phyloP scores from a whole-genome alignment of 2,329 filamentous ascomycete genomes.

The Cytospora piceicola region DNA sequence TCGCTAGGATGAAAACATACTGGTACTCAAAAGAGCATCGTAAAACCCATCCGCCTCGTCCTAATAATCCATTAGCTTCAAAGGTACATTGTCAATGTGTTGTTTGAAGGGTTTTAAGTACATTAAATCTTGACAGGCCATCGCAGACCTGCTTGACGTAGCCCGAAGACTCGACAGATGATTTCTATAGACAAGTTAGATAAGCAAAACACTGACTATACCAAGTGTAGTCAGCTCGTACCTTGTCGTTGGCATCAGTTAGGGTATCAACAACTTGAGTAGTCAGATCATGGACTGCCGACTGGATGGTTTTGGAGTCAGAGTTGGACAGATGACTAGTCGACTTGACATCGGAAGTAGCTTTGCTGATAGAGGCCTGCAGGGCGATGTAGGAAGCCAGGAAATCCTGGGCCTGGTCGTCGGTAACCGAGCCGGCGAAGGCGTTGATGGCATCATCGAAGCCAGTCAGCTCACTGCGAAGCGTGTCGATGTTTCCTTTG shows the following conservation, averaged over 20 bases:
- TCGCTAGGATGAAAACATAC: not conserved
- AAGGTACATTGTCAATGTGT: not conserved
- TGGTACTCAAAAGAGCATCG: constrained; percentile 6
- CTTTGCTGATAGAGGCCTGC: not conserved
- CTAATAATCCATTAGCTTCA: not conserved
- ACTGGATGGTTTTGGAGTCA: constrained; percentile 26
- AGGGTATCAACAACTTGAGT: constrained; percentile 21
- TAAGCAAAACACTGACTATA: not conserved
- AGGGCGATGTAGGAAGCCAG: constrained; percentile 21
- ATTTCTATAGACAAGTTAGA: constrained; percentile 11
- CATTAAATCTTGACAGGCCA: constrained; percentile 16
- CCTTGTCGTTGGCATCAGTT: constrained; percentile 20
- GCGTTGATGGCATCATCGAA: constrained; percentile 24
- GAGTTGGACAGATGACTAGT: constrained; percentile 13
- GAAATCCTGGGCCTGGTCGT: constrained; percentile 14
- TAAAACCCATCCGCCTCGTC: constrained; percentile 7
- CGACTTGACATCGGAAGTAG: constrained; percentile 22
- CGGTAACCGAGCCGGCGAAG: constrained; percentile 20
- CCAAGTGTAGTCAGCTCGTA: not conserved
- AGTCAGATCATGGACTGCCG: constrained; percentile 18
- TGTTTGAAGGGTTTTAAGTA: not conserved
- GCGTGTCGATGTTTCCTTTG: constrained; percentile 19
- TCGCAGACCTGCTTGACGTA: constrained; percentile 20
- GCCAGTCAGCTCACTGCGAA: constrained; percentile 22
- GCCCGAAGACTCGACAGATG: constrained; percentile 16